phyloP scores from a whole-genome alignment of 2,329 filamentous ascomycete genomes.

The Trichoderma lentiforme region DNA sequence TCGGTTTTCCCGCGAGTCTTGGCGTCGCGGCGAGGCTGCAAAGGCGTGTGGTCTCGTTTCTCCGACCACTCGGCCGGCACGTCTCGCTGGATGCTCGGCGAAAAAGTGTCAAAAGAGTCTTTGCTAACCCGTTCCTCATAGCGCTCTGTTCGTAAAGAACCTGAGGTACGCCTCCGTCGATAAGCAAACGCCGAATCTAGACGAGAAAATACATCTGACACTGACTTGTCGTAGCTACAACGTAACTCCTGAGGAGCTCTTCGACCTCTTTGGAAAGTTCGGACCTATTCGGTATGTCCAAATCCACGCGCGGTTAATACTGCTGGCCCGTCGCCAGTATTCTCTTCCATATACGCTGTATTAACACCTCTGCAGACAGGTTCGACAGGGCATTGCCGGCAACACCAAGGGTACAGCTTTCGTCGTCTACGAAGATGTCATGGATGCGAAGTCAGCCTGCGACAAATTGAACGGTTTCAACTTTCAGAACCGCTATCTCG shows the following conservation, averaged over 20 bases:
- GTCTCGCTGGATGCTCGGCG: neutral
- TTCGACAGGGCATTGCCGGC: conserved; percentile 94
- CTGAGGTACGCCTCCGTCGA: conserved; percentile 62
- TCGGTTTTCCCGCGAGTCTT: conserved; percentile 5
- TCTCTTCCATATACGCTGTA: conserved; percentile 1
- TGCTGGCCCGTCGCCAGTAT: conserved; percentile 5
- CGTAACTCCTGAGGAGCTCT: conserved; percentile 96
- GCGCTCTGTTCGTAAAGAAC: conserved; percentile 99
- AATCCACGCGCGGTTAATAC: neutral
- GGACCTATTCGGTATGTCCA: conserved; percentile 80
- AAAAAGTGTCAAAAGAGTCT: neutral
- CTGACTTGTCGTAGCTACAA: conserved; percentile 78
- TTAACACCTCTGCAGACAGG: conserved; percentile 63
- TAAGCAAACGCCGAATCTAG: neutral
- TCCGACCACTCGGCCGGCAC: conserved; percentile 7
- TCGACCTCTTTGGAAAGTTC: conserved; percentile 98
- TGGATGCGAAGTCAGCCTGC: conserved; percentile 97
- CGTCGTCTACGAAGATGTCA: conserved; percentile 98
- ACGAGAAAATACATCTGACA: conserved; percentile 9
- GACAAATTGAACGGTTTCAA: conserved; percentile 99
- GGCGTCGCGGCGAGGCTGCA: conserved; percentile 22
- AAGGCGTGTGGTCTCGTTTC: neutral
- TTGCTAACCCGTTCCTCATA: conserved; percentile 42
- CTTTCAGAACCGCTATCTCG: conserved; percentile 98
- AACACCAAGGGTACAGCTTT: conserved; percentile 98